Percentiles rank a stretch among this genome's conserved stretches.
These are phyloP conservation scores for Scedosporium aurantiacum DNA, from an alignment of 2,329 filamentous ascomycete genomes.

Conservation along the genomic window DNA sequence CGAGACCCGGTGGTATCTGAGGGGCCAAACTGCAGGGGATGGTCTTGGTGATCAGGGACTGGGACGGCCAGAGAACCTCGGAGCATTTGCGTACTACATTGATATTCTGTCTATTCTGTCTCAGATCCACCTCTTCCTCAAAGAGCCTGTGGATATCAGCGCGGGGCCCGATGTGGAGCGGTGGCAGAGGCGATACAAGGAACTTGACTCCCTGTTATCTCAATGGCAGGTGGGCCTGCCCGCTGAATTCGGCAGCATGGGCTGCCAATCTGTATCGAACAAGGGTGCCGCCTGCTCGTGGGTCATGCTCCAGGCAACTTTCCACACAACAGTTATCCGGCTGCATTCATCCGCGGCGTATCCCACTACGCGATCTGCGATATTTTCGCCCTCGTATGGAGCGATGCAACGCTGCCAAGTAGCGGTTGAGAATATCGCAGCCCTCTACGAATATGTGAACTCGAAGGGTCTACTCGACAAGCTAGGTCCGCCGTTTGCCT, in stretches of 20 bases:
- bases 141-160: conserved; percentile 80
- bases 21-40: conserved; percentile 30
- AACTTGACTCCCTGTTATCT: conserved; percentile 68
- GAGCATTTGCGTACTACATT: conserved; percentile 81
- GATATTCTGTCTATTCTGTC: conserved; percentile 82
- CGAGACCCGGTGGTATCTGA: conserved; percentile 72
- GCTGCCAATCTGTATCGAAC: conserved; percentile 56
- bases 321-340: conserved; percentile 80
- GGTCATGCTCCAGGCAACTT: conserved; percentile 86
- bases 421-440: conserved; percentile 73
- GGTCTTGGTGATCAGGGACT: conserved; percentile 47
- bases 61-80: conserved; percentile 68
- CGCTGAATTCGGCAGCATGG: conserved; percentile 73
- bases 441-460: conserved; percentile 67
- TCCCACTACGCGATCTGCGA: conserved; percentile 75
- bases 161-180: conserved; percentile 74
- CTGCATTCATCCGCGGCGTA: conserved; percentile 89
- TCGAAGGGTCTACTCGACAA: conserved; percentile 64
- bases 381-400: conserved; percentile 81
- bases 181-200: conserved; percentile 80
- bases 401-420: conserved; percentile 73
- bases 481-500: conserved; percentile 82
- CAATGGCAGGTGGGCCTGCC: conserved; percentile 79
- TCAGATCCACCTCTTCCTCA: conserved; percentile 78
- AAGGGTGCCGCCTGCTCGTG: conserved; percentile 69